phyloP scores from a whole-genome alignment of 2,329 filamentous ascomycete genomes.

The Hymenoscyphus scutula region DNA sequence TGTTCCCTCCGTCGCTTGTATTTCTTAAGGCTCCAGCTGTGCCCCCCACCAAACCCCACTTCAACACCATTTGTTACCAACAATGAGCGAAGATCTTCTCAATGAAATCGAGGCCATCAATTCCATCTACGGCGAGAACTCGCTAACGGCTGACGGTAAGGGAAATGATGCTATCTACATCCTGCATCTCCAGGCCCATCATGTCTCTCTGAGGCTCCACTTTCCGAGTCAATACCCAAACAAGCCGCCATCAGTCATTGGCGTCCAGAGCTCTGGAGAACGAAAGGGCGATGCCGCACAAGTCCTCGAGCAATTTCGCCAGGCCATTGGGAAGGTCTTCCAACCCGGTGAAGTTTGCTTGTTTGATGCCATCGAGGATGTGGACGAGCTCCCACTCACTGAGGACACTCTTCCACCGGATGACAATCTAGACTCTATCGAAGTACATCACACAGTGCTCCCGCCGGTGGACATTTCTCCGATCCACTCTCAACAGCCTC shows the following conservation, averaged over 20 bases:
- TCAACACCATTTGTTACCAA: not conserved
- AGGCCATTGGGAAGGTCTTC: slow-evolving; percentile 66
- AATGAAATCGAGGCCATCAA: slow-evolving; percentile 82
- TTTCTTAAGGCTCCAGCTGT: not conserved
- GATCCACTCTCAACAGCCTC: slow-evolving; percentile 15
- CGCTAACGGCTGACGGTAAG: slow-evolving; percentile 46
- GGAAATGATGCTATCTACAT: slow-evolving; percentile 48
- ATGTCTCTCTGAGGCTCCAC: slow-evolving; percentile 57
- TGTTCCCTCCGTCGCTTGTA: no score
- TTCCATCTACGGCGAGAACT: slow-evolving; percentile 74
- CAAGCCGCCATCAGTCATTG: slow-evolving; percentile 68
- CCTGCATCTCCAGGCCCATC: slow-evolving; percentile 62
- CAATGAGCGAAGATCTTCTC: slow-evolving; percentile 45
- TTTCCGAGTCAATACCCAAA: slow-evolving; percentile 76
- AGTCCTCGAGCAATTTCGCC: slow-evolving; percentile 66
- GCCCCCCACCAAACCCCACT: not conserved
- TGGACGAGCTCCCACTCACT: slow-evolving; percentile 39
- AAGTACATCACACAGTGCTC: slow-evolving; percentile 21
- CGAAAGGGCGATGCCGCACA: slow-evolving; percentile 69
- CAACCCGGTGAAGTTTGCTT: slow-evolving; percentile 76
- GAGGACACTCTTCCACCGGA: not conserved
- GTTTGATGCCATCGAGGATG: slow-evolving; percentile 84
- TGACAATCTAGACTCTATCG: slow-evolving; percentile 5
- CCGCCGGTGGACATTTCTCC: slow-evolving; percentile 17
- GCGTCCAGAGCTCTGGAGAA: slow-evolving; percentile 74